Base-by-base conservation (phyloP, 2,329 filamentous ascomycete species). In the Malbranchea zuffiana region DNA sequence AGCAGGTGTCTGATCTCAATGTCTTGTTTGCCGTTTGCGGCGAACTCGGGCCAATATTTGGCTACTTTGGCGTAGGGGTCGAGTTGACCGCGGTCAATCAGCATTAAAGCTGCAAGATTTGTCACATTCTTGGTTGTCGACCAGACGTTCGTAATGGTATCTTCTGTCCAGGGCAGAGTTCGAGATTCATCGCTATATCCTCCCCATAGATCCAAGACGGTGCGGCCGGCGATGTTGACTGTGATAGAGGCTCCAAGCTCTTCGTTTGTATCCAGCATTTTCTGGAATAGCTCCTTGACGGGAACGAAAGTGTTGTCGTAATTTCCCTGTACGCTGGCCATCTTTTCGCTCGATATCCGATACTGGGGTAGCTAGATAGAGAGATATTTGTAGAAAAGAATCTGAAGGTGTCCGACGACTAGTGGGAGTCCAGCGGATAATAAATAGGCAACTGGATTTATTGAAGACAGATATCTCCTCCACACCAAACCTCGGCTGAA, bases 21-120 rank as follows among this genome's bases (percentile, higher is more conserved):
- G 10, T 57, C 44, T 25, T 61, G 49, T 32, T 67, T 66, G 24
- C 61, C 63, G 13, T 62, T 60, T 8, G 43, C 52, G 0, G 50
- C 61, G 37, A 68, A 68, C 29, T 67, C 66, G 1, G 66, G 66
- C 66, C 66, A 69, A 50, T 67, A 62, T 25, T 55, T 50, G 1
- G 57, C 43, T 1, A 68, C 60, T 2, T 56, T 56, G 8, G 54
- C 62, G 29, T 60, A 42, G 1, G 54, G 46, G 36, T 57, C 49
- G 1, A 68, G 38, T 0, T 57, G 42, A 3, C 61, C 62, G 3
- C 62, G 57, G 30, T 64, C 56, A 20, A 63, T 52, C 5, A 65
- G 58, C 15, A 66, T 46, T 15, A 65, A 47, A 1, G 52, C 50
- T 0, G 63, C 59, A 6, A 67, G 49, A 3, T 50, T 52, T 10